phyloP scores from a whole-genome alignment of 352 stramenopile species.

The Phytophthora nicotianae region DNA sequence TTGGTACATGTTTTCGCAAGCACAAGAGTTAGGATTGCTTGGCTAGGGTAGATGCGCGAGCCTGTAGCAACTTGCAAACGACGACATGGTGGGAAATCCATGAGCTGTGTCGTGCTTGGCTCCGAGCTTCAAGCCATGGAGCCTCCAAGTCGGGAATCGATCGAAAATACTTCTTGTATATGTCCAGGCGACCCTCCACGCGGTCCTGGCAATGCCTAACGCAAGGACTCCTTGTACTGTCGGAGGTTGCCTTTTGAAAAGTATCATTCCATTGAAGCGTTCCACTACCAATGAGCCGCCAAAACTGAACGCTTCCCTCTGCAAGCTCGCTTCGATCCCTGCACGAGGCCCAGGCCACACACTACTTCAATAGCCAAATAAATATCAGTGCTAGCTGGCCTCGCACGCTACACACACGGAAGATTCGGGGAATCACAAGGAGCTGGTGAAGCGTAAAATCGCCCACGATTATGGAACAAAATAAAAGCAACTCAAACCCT shows the following conservation, averaged over 20 bases:
- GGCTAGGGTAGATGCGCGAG: conserved; percentile 1
- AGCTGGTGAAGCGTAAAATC: background rate
- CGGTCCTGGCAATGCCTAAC: background rate
- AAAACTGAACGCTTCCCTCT: background rate
- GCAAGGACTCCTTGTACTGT: too few species aligned
- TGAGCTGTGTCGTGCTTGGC: conserved; percentile 1
- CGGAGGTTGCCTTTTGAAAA: background rate
- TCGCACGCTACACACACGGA: conserved; percentile 2
- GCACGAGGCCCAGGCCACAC: too few species aligned
- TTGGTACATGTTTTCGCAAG: background rate
- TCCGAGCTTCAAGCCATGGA: too few species aligned
- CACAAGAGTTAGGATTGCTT: background rate
- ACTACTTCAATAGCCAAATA: background rate
- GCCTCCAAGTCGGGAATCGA: too few species aligned
- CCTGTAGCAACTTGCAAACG: conserved; percentile 4
- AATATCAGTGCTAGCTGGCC: conserved; percentile 21
- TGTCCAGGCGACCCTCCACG: conserved; percentile 9
- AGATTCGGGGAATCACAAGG: conserved; percentile 18
- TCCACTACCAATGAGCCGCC: conserved; percentile 10
- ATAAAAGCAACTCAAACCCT: background rate
- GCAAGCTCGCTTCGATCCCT: background rate
- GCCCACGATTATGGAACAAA: background rate
- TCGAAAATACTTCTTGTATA: background rate
- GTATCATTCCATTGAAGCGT: background rate
- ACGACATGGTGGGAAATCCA: conserved; percentile 8